Base-by-base conservation (phyloP, 1,139 yeast species). In the Blastobotrys illinoisensis region DNA sequence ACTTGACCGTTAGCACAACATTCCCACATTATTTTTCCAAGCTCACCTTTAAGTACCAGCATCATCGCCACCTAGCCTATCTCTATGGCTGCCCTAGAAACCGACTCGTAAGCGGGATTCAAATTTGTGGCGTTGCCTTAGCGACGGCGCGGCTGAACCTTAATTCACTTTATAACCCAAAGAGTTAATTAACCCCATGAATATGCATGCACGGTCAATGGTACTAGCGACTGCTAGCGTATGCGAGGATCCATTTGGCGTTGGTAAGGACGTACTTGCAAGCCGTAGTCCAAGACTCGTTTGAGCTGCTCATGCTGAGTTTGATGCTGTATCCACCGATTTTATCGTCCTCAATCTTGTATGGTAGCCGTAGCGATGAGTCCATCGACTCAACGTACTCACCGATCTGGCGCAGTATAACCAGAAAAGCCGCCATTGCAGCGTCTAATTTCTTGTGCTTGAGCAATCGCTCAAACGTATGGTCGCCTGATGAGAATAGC, bases 281-380 rank as follows among this genome's bases (percentile, higher is more conserved):
- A 1, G 96, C 91, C 40, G 83, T 81, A 0, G 97, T 89, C 99
- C 99, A 93, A 58, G 86, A 89, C 47, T 83, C 81, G 65, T 85
- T 86, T 0, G 85, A 79, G 1, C 79, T 71, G 54, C 77, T 74
- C 9, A 88, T 79, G 1, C 89, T 82, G 1, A 89, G 79, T 53
- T 85, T 74, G 14, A 93, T 86, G 56, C 89, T 82, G 57, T 82
- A 80, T 0, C 88, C 91, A 1, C 96, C 96, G 50, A 93, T 86
- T 53, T 79, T 77, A 60, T 87, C 97, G 23, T 78, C 67, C 64
- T 78, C 75, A 64, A 75, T 80, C n/a, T 67, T 66, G 64, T 88
- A 90, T 0, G 98, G 97, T 23, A 89, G 70, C 53, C 83, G 89
- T 47, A 85, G 76, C n/a, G 78, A 79, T 7, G 72, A 67, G 62